Evolutionary conservation across 805 yeast species (phyloP), one percentile per base, ranked within the genome.

Genomic region (Spathaspora hagerdaliae): DNA sequence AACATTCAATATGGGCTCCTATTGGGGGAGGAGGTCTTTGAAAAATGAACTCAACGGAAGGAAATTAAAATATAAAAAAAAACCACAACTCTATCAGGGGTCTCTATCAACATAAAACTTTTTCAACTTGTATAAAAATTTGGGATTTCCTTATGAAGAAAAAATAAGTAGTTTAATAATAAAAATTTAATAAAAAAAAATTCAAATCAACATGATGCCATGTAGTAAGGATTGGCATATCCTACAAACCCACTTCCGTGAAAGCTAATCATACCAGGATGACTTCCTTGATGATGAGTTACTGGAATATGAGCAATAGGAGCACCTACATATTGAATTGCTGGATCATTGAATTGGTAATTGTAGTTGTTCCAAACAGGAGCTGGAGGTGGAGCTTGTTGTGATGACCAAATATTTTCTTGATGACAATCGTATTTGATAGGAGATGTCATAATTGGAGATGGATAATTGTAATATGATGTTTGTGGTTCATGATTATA

Each of bases 171-270:
- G n/a, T n/a, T n/a, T 19, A 19, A 19, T 19, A 19, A 5, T 19
- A 19, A 5, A 36, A 36, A 26, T 24, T 15, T 14, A 31, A 14
- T 13, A 12, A 12, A 32, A 13, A 32, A 32, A 13, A n/a, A n/a
- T 12, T 35, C 38, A 35, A 8, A 10, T 31, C 44, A 53, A 46
- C 56, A 63, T 27, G 63, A 54, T 36, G 69, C 63, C 60, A 63
- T 55, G 53, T 67, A 67, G 51, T 65, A 69, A 14, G 73, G 71
- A 50, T 68, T 69, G 14, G 67, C 52, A 47, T 65, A 67, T 12
- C 72, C 71, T 32, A 64, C 67, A 51, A 59, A 64, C 12, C 48
- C 48, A 40, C 31, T 41, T n/a, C 13, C 9, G 2, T 8, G 13
- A 8, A 39, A n/a, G 4, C 32, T 11, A 5, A 29, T 5, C 32